Conservation (phyloP, 306 rosid species). For the Cucumis cinereus region DNA sequence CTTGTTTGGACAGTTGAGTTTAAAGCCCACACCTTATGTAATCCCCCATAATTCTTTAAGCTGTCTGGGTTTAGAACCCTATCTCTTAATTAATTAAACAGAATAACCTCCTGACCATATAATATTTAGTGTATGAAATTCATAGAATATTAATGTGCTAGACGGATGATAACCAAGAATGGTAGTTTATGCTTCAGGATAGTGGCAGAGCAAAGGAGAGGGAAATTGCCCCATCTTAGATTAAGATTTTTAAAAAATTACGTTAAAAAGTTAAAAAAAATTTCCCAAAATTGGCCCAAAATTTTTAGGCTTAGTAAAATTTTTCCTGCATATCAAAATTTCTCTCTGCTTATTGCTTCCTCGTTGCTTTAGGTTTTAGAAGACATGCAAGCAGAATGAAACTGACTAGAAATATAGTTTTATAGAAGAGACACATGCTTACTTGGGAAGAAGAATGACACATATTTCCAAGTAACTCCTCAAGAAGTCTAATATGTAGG, state of each 20-base stretch:
- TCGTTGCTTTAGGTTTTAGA: neutral
- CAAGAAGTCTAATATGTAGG: conserved; percentile 69
- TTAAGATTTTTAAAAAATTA: too few species aligned
- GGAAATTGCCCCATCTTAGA: neutral
- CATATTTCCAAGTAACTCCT: conserved; percentile 82
- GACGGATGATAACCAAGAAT: neutral
- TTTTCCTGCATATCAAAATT: neutral
- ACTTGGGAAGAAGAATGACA: conserved; percentile 97
- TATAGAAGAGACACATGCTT: conserved; percentile 23
- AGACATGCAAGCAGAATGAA: neutral
- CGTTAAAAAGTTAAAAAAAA: neutral
- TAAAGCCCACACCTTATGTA: neutral
- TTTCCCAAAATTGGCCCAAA: neutral
- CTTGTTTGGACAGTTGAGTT: neutral
- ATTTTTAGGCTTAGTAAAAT: neutral
- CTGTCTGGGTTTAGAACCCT: neutral
- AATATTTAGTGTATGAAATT: neutral
- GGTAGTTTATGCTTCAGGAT: neutral
- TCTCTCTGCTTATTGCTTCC: neutral
- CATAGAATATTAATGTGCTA: neutral
- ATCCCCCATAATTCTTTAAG: neutral
- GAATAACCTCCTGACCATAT: neutral
- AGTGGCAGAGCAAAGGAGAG: neutral
- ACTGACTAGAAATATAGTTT: neutral
- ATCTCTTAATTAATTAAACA: neutral